These are phyloP conservation scores for Tulasnella sp. DNA, from an alignment of 768 basidiomycete genomes.

Conservation along the genomic window DNA sequence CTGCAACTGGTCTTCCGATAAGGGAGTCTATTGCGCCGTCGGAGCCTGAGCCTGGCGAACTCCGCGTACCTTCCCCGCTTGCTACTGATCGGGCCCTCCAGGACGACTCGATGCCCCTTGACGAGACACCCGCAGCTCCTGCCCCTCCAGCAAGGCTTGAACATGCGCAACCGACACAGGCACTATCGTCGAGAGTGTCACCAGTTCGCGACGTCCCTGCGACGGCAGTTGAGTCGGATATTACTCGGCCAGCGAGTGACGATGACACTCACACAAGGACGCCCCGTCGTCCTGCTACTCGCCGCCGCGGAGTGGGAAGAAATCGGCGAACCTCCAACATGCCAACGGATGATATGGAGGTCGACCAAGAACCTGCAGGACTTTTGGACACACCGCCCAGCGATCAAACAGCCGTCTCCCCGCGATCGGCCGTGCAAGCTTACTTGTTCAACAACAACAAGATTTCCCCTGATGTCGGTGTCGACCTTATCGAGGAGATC, in stretches of 20 bases:
- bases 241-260: not conserved
- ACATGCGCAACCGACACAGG: not conserved
- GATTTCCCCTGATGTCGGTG: not conserved
- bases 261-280: not conserved
- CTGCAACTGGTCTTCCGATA: not conserved
- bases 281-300: not conserved
- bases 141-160: not conserved
- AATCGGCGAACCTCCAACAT: not conserved
- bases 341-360: not conserved
- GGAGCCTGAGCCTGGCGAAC: not conserved
- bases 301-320: not conserved
- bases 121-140: not conserved
- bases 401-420: not conserved
- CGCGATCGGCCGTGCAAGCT: not conserved
- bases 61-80: not conserved
- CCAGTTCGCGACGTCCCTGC: not conserved
- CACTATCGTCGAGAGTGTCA: not conserved
- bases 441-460: slow-evolving; percentile 1
- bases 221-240: not conserved
- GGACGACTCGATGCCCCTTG: not conserved
- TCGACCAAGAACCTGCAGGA: not conserved
- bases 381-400: not conserved
- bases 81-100: not conserved
- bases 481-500: slow-evolving; percentile 6
- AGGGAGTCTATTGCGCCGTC: not conserved